Conservation (phyloP, 1,139 yeast genomes). For the Pichia sp. region DNA sequence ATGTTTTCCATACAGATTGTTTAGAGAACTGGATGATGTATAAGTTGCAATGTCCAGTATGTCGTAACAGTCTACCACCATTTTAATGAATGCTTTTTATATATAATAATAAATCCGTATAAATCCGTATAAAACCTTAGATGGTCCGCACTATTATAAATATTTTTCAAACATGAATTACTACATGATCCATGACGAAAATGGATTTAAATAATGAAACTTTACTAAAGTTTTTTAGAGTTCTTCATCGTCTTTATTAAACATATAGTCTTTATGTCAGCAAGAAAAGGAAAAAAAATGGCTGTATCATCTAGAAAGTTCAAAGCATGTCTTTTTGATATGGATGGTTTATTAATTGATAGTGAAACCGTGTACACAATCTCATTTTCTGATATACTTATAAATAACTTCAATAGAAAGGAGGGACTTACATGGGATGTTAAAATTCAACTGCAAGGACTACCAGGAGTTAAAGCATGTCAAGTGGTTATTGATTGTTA, state of each 20-base stretch:
- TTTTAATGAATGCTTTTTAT: slow-evolving; percentile 27
- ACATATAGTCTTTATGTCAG: no score
- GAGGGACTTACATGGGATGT: slow-evolving; percentile 73
- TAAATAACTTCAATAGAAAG: slow-evolving; percentile 64
- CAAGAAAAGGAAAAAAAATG: not conserved
- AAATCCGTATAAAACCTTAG: not conserved
- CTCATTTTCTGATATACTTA: slow-evolving; percentile 59
- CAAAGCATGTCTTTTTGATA: slow-evolving; percentile 89
- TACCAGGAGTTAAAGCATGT: slow-evolving; percentile 77
- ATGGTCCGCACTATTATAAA: no score
- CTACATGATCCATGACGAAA: no score
- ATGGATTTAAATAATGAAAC: no score
- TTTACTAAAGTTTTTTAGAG: no score
- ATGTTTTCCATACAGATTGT: slow-evolving; percentile 82
- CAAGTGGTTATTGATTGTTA: slow-evolving; percentile 60
- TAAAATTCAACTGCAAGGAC: slow-evolving; percentile 79
- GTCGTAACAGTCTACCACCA: slow-evolving; percentile 83
- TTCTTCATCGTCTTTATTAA: no score
- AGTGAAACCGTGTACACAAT: slow-evolving; percentile 88
- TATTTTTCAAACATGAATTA: no score
- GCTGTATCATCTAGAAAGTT: slow-evolving; percentile 21
- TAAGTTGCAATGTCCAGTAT: slow-evolving; percentile 88
- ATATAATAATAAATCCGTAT: not conserved
- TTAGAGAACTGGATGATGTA: slow-evolving; percentile 91
- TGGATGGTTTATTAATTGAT: slow-evolving; percentile 91